phyloP scores from a whole-genome alignment of 1,284 basidiomycete species.

The Leccinum proliferum region DNA sequence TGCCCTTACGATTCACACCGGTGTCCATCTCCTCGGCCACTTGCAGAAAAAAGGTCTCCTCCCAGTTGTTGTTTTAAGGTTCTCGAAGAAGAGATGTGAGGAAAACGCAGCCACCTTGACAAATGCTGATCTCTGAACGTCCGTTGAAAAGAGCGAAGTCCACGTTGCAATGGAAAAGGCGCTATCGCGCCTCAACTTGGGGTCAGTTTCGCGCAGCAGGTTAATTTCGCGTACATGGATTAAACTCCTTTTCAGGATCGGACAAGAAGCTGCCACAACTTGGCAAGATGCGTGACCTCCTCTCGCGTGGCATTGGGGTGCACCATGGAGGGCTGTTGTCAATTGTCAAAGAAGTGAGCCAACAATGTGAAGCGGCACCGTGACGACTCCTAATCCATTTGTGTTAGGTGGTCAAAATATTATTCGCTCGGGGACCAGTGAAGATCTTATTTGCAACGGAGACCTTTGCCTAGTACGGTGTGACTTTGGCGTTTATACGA shows the following conservation, averaged over 20 bases:
- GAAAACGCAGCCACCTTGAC: constrained; percentile 91
- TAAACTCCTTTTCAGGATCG: constrained; percentile 48
- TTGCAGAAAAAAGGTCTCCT: constrained; percentile 84
- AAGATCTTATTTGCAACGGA: constrained; percentile 99
- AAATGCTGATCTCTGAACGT: constrained; percentile 84
- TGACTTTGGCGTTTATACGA: constrained; percentile 1
- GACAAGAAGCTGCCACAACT: constrained; percentile 98
- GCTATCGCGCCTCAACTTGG: constrained; percentile 73
- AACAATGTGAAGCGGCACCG: neutral
- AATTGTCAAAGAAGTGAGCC: constrained; percentile 87
- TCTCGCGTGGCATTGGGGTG: constrained; percentile 92
- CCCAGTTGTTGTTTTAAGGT: constrained; percentile 95
- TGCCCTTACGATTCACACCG: constrained; percentile 57
- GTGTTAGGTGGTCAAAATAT: constrained; percentile 86
- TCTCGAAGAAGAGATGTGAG: constrained; percentile 96
- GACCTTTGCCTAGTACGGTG: constrained; percentile 90
- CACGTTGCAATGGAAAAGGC: constrained; percentile 95
- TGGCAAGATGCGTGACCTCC: constrained; percentile 83
- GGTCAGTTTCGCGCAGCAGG: constrained; percentile 41
- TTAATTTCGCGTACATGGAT: constrained; percentile 7
- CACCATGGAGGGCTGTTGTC: constrained; percentile 97
- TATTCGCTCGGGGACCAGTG: constrained; percentile 94
- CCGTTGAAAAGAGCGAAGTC: constrained; percentile 93
- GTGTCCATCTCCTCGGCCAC: constrained; percentile 81
- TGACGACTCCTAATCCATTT: neutral